These are phyloP conservation scores for Primulina eburnea DNA, from an alignment of 257 asterid genomes.

Conservation along the genomic window DNA sequence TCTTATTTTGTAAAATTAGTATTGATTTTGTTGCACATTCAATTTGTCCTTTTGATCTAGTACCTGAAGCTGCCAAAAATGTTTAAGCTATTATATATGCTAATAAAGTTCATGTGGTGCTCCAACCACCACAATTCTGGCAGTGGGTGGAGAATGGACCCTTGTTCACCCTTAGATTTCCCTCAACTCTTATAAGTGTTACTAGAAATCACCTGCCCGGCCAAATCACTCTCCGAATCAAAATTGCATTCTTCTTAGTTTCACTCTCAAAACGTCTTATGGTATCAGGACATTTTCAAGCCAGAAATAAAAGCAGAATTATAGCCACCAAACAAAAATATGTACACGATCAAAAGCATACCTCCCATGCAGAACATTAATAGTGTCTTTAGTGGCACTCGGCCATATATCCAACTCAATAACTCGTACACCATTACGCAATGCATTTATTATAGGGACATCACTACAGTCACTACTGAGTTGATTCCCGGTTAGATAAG, in stretches of 20 bases:
- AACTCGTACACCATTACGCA: constrained; percentile 58
- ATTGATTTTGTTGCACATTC: too few species aligned
- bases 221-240: too few species aligned
- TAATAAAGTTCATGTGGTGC: not conserved
- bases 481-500: constrained; percentile 81
- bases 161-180: not conserved
- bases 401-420: constrained; percentile 86
- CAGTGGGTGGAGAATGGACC: not conserved
- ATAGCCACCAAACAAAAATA: not conserved
- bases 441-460: constrained; percentile 52
- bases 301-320: not conserved
- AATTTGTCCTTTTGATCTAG: too few species aligned
- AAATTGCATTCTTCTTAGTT: too few species aligned
- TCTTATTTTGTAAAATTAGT: too few species aligned
- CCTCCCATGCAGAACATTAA: constrained; percentile 78
- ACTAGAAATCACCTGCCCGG: too few species aligned
- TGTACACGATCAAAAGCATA: constrained; percentile 21
- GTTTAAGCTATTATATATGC: not conserved
- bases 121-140: not conserved
- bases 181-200: not conserved
- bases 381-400: constrained; percentile 55
- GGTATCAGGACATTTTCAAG: not conserved
- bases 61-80: too few species aligned
- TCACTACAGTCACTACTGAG: constrained; percentile 72
- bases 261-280: too few species aligned